A percentile compares a stretch with the other conserved stretches of the same genome.
Conservation (phyloP, 1,139 yeast genomes). For the Candida sojae region DNA sequence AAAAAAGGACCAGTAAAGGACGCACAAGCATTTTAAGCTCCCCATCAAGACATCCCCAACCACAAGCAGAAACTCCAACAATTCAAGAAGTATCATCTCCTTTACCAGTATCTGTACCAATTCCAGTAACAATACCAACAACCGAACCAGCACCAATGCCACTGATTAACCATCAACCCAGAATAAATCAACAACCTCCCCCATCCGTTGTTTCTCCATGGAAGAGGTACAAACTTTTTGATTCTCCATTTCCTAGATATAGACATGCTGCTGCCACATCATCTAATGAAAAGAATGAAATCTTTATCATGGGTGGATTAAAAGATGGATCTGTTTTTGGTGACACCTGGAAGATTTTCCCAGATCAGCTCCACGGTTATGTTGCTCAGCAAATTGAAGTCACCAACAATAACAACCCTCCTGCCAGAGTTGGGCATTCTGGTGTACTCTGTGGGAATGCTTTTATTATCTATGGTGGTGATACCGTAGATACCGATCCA, state of each 20-base stretch:
- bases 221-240: constrained; percentile 67
- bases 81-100: neutral
- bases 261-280: constrained; percentile 85
- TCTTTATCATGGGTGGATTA: constrained; percentile 92
- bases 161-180: constrained; percentile 4
- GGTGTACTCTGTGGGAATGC: constrained; percentile 93
- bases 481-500: constrained; percentile 81
- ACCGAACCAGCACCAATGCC: constrained; percentile 6
- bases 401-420: constrained; percentile 58
- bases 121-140: neutral
- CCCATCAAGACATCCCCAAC: neutral
- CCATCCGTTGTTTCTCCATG: constrained; percentile 57
- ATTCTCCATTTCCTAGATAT: constrained; percentile 92
- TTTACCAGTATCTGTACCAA: neutral
- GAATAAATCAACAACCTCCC: constrained; percentile 9
- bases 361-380: constrained; percentile 38
- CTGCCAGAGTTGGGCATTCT: constrained; percentile 97
- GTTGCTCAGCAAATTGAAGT: constrained; percentile 66
- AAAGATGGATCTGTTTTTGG: constrained; percentile 93
- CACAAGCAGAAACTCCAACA: neutral
- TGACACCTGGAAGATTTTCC: constrained; percentile 82
- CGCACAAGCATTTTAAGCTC: neutral
- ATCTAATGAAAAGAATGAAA: constrained; percentile 77
- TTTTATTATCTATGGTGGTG: constrained; percentile 94
- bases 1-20: constrained; percentile 1